phyloP scores from a whole-genome alignment of 2,329 filamentous ascomycete species.

The Aureobasidium sp. region DNA sequence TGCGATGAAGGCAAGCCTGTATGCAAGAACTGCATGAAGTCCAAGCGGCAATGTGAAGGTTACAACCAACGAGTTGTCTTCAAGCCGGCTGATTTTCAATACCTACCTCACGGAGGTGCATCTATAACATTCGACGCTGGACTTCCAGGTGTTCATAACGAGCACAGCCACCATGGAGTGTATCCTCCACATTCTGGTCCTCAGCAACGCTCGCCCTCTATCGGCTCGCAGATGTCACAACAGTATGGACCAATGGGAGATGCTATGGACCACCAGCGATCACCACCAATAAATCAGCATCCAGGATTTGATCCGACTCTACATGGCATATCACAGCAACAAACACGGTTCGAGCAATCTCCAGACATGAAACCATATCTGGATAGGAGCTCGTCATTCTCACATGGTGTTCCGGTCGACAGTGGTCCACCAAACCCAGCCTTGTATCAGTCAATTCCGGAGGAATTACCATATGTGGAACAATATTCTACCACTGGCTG shows the following conservation, averaged over 20 bases:
- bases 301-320: neutral
- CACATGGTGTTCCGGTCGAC: neutral
- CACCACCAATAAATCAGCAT: neutral
- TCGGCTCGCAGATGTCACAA: neutral
- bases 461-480: neutral
- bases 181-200: neutral
- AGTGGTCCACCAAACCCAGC: neutral
- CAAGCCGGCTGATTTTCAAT: constrained; percentile 57
- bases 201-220: neutral
- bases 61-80: constrained; percentile 76
- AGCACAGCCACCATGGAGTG: neutral
- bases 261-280: neutral
- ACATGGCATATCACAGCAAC: neutral
- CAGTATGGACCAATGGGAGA: neutral
- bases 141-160: neutral
- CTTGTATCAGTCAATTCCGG: neutral
- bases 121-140: constrained; percentile 27
- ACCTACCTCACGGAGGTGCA: constrained; percentile 32
- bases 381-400: neutral
- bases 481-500: neutral
- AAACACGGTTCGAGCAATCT: neutral
- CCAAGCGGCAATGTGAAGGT: constrained; percentile 73
- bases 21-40: constrained; percentile 79
- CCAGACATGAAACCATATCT: neutral
- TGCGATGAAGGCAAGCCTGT: constrained; percentile 83